Percentiles rank a stretch among this genome's conserved stretches.
Evolutionary conservation across 1,139 yeast species (phyloP).

Genomic region (Saccharomyces hybrid): DNA sequence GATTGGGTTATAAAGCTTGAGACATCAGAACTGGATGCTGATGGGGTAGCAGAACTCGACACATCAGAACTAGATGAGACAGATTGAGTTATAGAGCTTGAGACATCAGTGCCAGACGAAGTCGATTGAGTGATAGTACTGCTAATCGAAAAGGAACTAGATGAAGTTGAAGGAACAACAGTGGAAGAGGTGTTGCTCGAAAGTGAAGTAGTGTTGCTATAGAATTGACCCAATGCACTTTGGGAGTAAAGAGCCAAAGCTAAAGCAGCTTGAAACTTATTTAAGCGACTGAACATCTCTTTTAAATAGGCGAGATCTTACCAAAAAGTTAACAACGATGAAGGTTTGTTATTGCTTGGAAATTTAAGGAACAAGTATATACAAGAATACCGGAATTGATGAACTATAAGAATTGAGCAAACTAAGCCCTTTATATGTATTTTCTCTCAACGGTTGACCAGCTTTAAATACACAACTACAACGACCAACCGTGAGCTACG

Average conservation of each 20-base stretch:
- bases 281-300: slow-evolving; percentile 3
- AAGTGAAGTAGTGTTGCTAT: no score
- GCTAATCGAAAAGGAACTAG: background rate
- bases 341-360: background rate
- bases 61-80: background rate
- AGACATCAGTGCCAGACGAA: background rate
- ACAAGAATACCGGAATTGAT: background rate
- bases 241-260: background rate
- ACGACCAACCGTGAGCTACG: background rate
- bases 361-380: background rate
- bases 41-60: no score
- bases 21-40: background rate
- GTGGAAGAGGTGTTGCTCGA: no score
- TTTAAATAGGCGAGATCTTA: no score
- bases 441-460: background rate
- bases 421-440: background rate
- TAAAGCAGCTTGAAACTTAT: background rate
- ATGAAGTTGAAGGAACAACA: background rate
- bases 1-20: background rate
- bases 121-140: background rate
- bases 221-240: no score
- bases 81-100: background rate
- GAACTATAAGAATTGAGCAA: background rate
- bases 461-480: background rate
- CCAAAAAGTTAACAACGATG: background rate